Evolutionary conservation across 2,329 filamentous ascomycete genomes (phyloP), one percentile per base, ranked within the genome.

Genomic region (Diaporthe vaccinii): DNA sequence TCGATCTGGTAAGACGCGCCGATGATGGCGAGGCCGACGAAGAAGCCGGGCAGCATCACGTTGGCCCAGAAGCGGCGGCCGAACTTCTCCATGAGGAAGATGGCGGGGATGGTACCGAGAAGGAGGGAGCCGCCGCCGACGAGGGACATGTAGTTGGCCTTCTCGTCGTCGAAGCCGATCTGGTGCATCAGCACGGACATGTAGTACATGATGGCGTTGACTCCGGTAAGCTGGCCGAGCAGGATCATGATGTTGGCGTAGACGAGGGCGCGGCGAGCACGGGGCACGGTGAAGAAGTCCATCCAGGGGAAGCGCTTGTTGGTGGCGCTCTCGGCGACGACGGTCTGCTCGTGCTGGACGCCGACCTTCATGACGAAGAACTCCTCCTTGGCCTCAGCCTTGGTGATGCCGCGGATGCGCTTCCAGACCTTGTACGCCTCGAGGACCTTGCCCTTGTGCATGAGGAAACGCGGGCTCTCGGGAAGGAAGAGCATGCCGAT

Each of bases 61-160:
- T 92, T 93, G 44, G 92, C 93, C 93, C 93, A 94, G 87, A 94
- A 94, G 5, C 93, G 91, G 31, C 93, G 91, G 17, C 93, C 93
- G 67, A 91, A 94, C 3, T 87, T 89, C 80, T 95, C 93, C 93
- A 95, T 95, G 77, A 90, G 89, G 80, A 93, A 87, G 73, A 93
- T 90, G 0, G 91, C 92, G 0, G 92, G 92, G 46, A 94, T 91
- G 0, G 92, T 92, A 31, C 92, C 92, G 22, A 95, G 79, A 0
- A 94, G 87, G 0, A 95, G 87, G 0, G 92, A 85, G 5, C 91
- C 92, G 36, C 93, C 92, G 4, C 93, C 93, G 20, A 95, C 92
- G 0, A 94, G 87, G 0, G 92, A 94, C 93, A 95, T 94, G 86
- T 94, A 94, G 75, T 92, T 93, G 22, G 91, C 84, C 68, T 92